Base-by-base conservation (phyloP, 2,329 filamentous ascomycete genomes). In the Didymella exigua region DNA sequence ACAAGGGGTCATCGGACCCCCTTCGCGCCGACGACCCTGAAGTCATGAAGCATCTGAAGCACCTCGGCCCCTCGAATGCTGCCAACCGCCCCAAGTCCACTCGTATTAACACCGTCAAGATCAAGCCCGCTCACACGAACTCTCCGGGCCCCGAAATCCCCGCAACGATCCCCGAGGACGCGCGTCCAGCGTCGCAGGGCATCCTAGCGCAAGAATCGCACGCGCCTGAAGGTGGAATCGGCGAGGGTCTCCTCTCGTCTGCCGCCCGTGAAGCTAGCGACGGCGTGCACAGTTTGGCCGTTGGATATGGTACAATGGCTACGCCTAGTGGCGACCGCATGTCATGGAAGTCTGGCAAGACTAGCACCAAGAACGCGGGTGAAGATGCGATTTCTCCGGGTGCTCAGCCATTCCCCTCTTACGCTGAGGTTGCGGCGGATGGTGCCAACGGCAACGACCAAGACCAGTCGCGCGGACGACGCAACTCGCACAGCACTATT, bases 41-140 rank as follows among this genome's bases (percentile, higher is more conserved):
- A 26, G 74, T 87, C 44, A 79, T 79, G 42, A 79, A 86, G 63
- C 85, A 87, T 53, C 72, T 88, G 18, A 86, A 84, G 65, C 84
- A 87, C 64, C 78, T 88, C 2, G 86, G 86, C 4, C 86, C 86
- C 0, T 87, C 84, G 16, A 88, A 88, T 62, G 77, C 82, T 14
- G 86, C 86, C 18, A 85, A 79, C 58, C 77, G 81, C 36, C 86
- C 86, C 2, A 83, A 84, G 48, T 74, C 81, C 30, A 88, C 86
- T 6, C 83, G 85, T 30, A 87, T 84, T 70, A 81, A 81, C 53
- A 81, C 80, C 9, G 85, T 88, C 58, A 88, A 87, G 71, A 87
- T 88, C 72, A 88, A 88, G 70, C 85, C 84, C 13, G 83, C 79
- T 26, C 40, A 80, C 49, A 79, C 79, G 5, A 83, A 85, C 54